A percentile compares a stretch with the other conserved stretches of the same genome.
These are phyloP conservation scores for Russula foetens DNA, from an alignment of 768 basidiomycete genomes.

Conservation along the genomic window DNA sequence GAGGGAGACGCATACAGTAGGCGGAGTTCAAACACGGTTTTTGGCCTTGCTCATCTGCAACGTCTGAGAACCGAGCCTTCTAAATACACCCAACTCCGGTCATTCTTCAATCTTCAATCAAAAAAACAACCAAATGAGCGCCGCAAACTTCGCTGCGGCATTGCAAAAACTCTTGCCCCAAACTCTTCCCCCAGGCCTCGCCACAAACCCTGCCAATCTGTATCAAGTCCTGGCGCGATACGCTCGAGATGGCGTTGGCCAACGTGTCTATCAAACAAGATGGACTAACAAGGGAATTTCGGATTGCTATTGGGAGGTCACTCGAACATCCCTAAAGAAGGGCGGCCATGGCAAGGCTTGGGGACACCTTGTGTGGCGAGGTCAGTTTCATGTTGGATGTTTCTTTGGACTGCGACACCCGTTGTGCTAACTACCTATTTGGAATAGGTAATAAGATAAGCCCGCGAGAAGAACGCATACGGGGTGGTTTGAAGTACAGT, in stretches of 20 bases:
- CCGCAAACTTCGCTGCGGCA: slow-evolving; percentile 21
- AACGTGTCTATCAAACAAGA: slow-evolving; percentile 60
- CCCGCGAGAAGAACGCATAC: slow-evolving; percentile 51
- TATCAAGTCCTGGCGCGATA: slow-evolving; percentile 66
- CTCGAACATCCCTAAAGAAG: slow-evolving; percentile 59
- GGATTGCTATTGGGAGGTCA: slow-evolving; percentile 69
- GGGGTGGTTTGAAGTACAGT: slow-evolving; percentile 63
- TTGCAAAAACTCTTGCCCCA: slow-evolving; percentile 53
- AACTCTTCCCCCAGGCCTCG: slow-evolving; percentile 52
- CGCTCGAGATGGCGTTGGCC: slow-evolving; percentile 60
- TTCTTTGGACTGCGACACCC: not conserved
- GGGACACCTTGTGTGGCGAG: slow-evolving; percentile 74
- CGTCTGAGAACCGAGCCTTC: not conserved
- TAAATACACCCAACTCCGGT: not conserved
- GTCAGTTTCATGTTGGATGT: slow-evolving; percentile 35
- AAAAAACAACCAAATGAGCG: slow-evolving; percentile 17
- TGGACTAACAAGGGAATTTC: slow-evolving; percentile 63
- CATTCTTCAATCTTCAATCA: too few species aligned
- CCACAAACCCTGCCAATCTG: slow-evolving; percentile 49
- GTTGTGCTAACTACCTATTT: not conserved
- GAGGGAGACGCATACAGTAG: not conserved
- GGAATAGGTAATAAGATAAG: slow-evolving; percentile 57
- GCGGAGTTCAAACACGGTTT: slow-evolving; percentile 13
- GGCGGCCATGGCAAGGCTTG: slow-evolving; percentile 81
- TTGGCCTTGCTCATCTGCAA: not conserved